Evolutionary conservation across 768 basidiomycete species (phyloP).

Genomic region (Xerocomellus dryophilus): DNA sequence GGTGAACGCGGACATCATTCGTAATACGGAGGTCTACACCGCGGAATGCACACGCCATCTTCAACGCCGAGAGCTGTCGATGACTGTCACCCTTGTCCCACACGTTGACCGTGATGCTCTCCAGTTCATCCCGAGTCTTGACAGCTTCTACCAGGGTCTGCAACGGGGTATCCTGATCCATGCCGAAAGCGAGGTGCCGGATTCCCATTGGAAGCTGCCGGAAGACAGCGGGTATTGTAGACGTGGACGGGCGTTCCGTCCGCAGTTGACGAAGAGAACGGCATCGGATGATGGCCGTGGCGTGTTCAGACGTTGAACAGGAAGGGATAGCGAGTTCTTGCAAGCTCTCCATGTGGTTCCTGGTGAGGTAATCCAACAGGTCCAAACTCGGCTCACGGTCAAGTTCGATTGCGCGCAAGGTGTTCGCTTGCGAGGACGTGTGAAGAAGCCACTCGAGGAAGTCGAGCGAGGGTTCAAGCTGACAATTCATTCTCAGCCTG

Average conservation of each 20-base stretch:
- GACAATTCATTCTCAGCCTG: conserved; percentile 63
- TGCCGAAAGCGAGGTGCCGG: conserved; percentile 57
- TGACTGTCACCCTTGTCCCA: conserved; percentile 53
- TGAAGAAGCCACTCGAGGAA: conserved; percentile 71
- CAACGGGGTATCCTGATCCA: conserved; percentile 54
- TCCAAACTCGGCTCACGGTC: conserved; percentile 57
- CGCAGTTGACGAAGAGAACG: conserved; percentile 49
- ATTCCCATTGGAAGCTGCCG: conserved; percentile 48
- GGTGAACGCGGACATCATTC: conserved; percentile 50
- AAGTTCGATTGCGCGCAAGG: conserved; percentile 52
- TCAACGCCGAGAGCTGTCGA: conserved; percentile 50
- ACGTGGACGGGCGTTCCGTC: conserved; percentile 52
- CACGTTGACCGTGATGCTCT: conserved; percentile 50
- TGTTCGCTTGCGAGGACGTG: conserved; percentile 43
- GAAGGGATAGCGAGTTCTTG: conserved; percentile 57
- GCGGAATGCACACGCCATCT: conserved; percentile 60
- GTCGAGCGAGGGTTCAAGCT: conserved; percentile 56
- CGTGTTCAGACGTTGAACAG: conserved; percentile 47
- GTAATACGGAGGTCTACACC: conserved; percentile 56
- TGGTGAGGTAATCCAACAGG: conserved; percentile 53
- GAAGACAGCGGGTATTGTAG: conserved; percentile 39
- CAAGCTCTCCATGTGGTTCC: conserved; percentile 47
- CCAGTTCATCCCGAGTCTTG: conserved; percentile 43
- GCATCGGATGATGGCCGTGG: conserved; percentile 46
- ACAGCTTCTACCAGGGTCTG: conserved; percentile 55